These are phyloP conservation scores for Pascua guehoae DNA, from an alignment of 1,284 basidiomycete species.

Conservation along the genomic window DNA sequence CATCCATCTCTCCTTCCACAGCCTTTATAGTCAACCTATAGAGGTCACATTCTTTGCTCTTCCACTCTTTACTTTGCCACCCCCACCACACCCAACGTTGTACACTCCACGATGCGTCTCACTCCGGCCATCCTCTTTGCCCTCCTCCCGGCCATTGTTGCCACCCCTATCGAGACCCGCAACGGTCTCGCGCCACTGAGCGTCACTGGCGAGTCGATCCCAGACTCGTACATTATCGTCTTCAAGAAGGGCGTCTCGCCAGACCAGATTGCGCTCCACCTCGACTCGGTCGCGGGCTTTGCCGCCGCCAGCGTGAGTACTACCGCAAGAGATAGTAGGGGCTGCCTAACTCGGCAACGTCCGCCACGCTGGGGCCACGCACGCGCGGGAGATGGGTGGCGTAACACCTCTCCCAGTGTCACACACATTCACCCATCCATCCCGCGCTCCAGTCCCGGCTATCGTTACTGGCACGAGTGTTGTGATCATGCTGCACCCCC, in stretches of 20 bases:
- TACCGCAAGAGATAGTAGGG: too few relatives aligned
- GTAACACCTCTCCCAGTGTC: too few relatives aligned
- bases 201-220: constrained; percentile 54
- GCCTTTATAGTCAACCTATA: background rate
- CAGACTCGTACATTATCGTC: constrained; percentile 86
- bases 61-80: background rate
- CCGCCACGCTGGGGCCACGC: too few relatives aligned
- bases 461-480: background rate
- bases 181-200: constrained; percentile 36
- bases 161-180: constrained; percentile 34
- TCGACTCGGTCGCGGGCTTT: constrained; percentile 46
- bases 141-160: constrained; percentile 37
- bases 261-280: constrained; percentile 64
- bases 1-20: background rate
- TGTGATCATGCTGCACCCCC: background rate
- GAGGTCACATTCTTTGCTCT: too few relatives aligned
- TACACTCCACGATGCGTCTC: constrained; percentile 28
- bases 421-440: background rate
- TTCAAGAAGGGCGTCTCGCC: constrained; percentile 67
- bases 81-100: background rate
- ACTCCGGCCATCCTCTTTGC: constrained; percentile 30
- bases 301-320: constrained; percentile 42
- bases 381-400: too few relatives aligned
- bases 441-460: background rate
- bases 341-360: too few relatives aligned